Evolutionary conservation across 768 basidiomycete genomes (phyloP).

Genomic region (Termitomyces eurrhizus): DNA sequence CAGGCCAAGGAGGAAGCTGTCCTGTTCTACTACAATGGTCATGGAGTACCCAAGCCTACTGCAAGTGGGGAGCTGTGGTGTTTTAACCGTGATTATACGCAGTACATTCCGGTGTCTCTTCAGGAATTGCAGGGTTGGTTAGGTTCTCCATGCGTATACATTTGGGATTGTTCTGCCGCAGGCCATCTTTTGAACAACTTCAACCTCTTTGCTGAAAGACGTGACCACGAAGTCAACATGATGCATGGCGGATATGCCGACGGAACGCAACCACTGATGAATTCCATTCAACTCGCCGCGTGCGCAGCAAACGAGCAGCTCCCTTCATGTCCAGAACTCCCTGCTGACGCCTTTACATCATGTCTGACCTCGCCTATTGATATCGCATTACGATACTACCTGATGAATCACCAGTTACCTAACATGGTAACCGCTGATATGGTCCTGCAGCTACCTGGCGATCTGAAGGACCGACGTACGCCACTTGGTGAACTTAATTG

Average conservation of each 20-base stretch:
- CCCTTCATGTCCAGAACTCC: constrained; percentile 93
- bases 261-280: constrained; percentile 69
- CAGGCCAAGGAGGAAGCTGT: constrained; percentile 92
- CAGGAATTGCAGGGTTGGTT: constrained; percentile 93
- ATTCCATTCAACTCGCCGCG: constrained; percentile 92
- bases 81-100: constrained; percentile 95
- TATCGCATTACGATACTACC: constrained; percentile 90
- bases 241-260: constrained; percentile 56
- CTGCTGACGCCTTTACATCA: constrained; percentile 96
- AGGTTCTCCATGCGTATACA: constrained; percentile 92
- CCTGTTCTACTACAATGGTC: constrained; percentile 97
- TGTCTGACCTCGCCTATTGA: constrained; percentile 98
- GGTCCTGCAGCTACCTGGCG: constrained; percentile 94
- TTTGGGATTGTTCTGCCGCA: constrained; percentile 99
- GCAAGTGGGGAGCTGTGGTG: constrained; percentile 97
- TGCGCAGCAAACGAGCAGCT: constrained; percentile 89
- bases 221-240: constrained; percentile 62
- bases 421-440: constrained; percentile 81
- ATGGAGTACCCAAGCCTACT: constrained; percentile 96
- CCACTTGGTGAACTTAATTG: constrained; percentile 98
- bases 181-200: constrained; percentile 92
- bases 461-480: constrained; percentile 93
- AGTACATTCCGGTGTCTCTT: constrained; percentile 96
- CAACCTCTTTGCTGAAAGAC: constrained; percentile 69
- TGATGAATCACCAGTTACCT: constrained; percentile 86